Base-by-base conservation (phyloP, 257 asterid genomes). In the Eucommia ulmoides region DNA sequence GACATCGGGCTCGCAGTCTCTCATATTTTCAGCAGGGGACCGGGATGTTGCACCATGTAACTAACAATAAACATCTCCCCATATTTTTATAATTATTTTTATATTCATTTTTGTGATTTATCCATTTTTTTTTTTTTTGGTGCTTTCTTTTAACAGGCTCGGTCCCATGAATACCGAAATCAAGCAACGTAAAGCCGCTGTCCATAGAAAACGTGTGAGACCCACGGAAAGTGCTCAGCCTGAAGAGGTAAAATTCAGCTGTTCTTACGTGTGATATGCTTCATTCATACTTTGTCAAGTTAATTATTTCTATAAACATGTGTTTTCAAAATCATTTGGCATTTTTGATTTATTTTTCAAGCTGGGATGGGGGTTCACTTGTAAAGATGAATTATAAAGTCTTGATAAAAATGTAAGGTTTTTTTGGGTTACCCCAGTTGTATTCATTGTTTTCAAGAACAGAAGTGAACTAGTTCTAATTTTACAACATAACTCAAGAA, bases 91-190 rank as follows among this genome's bases (percentile, higher is more conserved):
- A 20, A 21, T 2, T 51, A 2, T 48, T 23, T 64, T 48, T 63
- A 49, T 20, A 22, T 56, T 48, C 26, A 24, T 12, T 19, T 21
- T 23, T 52, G 6, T 17, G 19, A 29, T 20, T 6, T 54, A 20
- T 20, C 6, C 49, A 18, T 20, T 41, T 41, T 41, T 8, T 12
- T 0, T 53, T 21, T 46, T 19, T 21, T 50, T 3, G 63, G 4
- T 21, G 20, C n/a, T 0, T 19, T 3, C 61, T 33, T 41, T 23
- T 52, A 22, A 46, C 81, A 91, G 99, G 96, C 53, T 81, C 73
- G 99, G 96, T 56, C 96, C 99, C 33, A 83, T 91, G 96, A 69
- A 70, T 69, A 79, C 81, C 38, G 95, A 83, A 67, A 21, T 86
- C 63, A 91, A 81, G 80, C 88, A 74, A 63, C 88, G 93, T 17